phyloP scores from a whole-genome alignment of 2,329 filamentous ascomycete species.

The Canariomyces notabilis region DNA sequence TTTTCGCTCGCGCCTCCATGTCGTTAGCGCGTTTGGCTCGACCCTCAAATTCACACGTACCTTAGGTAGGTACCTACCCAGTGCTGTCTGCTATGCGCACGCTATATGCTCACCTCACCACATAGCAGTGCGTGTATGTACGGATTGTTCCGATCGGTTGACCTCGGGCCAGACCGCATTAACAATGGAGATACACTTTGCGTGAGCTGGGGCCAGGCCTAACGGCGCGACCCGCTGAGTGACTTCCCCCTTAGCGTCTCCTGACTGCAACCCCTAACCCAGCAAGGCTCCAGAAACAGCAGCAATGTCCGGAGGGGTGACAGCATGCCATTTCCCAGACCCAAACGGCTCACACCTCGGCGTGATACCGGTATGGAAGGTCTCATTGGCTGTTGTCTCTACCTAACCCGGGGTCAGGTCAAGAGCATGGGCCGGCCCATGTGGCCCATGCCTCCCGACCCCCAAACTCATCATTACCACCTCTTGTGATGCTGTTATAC shows the following conservation, averaged over 20 bases:
- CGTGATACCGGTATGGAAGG: background rate
- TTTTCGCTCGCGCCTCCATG: too few species aligned
- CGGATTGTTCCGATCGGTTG: too few species aligned
- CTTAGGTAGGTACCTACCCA: too few species aligned
- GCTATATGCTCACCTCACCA: too few species aligned
- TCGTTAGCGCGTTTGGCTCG: too few species aligned
- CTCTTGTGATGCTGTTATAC: background rate
- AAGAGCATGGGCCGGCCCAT: background rate
- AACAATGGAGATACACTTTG: background rate
- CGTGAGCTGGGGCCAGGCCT: background rate
- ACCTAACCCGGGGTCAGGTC: background rate
- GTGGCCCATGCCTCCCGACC: background rate
- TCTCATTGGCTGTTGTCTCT: slow-evolving; percentile 3
- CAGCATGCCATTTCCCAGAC: background rate
- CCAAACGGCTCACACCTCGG: slow-evolving; percentile 3
- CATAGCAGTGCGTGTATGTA: too few species aligned
- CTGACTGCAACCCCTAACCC: slow-evolving; percentile 1
- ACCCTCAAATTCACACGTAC: too few species aligned
- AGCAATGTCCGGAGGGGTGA: background rate
- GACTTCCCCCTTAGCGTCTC: background rate
- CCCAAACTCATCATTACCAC: background rate
- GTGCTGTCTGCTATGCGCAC: too few species aligned
- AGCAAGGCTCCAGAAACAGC: background rate
- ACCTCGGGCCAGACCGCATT: slow-evolving; percentile 10
- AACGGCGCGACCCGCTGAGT: background rate